Base-by-base conservation (phyloP, 768 basidiomycete genomes). In the Tylopilus sp. region DNA sequence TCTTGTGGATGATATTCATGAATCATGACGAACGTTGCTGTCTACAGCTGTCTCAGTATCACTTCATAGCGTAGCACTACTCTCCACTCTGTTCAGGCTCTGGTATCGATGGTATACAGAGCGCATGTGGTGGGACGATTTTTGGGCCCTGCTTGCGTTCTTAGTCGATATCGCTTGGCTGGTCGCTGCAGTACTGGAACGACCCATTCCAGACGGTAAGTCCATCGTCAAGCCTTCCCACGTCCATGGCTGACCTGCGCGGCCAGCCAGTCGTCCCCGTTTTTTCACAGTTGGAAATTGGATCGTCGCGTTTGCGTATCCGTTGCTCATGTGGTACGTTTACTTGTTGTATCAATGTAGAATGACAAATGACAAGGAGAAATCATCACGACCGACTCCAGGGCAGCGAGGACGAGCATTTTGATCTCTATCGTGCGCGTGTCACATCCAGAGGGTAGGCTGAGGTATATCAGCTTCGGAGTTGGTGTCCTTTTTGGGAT, bases 81-180 rank as follows among this genome's bases (percentile, higher is more conserved):
- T 56, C n/a, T 52, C 38, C 3, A 64, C 64, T 12, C 11, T 62
- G 28, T 67, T 69, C 37, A 55, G 66, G 34, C 50, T 64, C 34
- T 58, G 55, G 50, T 69, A 60, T 28, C 45, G 54, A 43, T 63
- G 54, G 61, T 38, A 52, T 40, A 59, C 37, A 19, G 41, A 26
- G 6, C 64, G 42, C 6, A 25, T 66, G 45, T 63, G 63, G 65
- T 68, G 66, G 60, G 65, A 67, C 22, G 67, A 67, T 31, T 59
- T 45, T 5, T 62, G 57, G 56, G 65, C 60, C 3, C 25, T 9
- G 13, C 12, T 62, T 3, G 65, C 64, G 5, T 40, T 60, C 16
- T 37, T 57, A 38, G 54, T 53, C 9, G 55, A 65, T 30, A 22
- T 57, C 3, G 33, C 41, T 3, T 63, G 48, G 11, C 21, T 52